Evolutionary conservation across 1,139 yeast species (phyloP).

Genomic region (Maudiozyma humilis): DNA sequence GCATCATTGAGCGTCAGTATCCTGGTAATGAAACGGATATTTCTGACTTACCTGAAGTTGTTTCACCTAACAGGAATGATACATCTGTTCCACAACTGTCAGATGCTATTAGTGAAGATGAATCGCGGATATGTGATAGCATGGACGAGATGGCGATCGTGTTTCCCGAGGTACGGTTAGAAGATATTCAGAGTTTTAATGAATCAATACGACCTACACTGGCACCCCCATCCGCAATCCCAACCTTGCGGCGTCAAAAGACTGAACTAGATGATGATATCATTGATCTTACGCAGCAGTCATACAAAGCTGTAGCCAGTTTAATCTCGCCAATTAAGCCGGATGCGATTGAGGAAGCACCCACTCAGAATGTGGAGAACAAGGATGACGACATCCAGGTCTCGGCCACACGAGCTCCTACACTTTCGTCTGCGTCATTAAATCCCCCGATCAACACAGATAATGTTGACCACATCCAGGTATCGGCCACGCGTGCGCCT

Average conservation of each 20-base stretch:
- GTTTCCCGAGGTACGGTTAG: not conserved
- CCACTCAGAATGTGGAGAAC: not conserved
- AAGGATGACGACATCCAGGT: slow-evolving; percentile 16
- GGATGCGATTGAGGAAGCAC: slow-evolving; percentile 1
- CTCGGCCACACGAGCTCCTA: slow-evolving; percentile 27
- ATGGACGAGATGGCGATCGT: slow-evolving; percentile 15
- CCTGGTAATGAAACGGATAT: too few relatives aligned
- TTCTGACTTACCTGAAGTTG: too few relatives aligned
- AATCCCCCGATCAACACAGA: too few relatives aligned
- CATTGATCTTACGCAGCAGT: slow-evolving; percentile 25
- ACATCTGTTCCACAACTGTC: not conserved
- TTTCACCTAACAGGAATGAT: too few relatives aligned
- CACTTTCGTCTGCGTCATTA: slow-evolving; percentile 5
- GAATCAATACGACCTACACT: not conserved
- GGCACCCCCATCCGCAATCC: not conserved
- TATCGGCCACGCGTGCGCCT: slow-evolving; percentile 27
- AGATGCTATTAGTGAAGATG: slow-evolving; percentile 2
- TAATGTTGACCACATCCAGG: slow-evolving; percentile 14
- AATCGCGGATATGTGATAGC: slow-evolving; percentile 9
- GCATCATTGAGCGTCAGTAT: too few relatives aligned
- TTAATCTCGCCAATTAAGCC: slow-evolving; percentile 25
- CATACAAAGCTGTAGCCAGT: slow-evolving; percentile 24
- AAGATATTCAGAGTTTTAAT: not conserved
- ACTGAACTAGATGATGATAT: slow-evolving; percentile 11
- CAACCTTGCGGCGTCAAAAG: not conserved